These are phyloP conservation scores for Aristolochia contorta DNA, from an alignment of 164 flowering plant genomes.

Conservation along the genomic window DNA sequence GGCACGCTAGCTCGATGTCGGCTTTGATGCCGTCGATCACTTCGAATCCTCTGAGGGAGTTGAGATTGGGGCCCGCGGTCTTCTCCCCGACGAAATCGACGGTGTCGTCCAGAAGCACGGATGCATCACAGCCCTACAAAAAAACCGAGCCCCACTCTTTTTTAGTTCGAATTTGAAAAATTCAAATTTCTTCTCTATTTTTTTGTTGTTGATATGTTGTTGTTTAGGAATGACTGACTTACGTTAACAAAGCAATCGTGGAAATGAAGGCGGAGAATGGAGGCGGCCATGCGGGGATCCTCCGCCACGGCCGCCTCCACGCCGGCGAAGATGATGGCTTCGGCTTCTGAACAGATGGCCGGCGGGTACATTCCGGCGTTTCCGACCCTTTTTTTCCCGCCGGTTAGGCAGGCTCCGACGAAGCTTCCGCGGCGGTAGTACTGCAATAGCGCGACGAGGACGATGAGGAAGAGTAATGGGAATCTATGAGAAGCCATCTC, in stretches of 20 bases:
- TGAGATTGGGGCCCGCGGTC: constrained; percentile 58
- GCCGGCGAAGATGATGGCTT: constrained; percentile 44
- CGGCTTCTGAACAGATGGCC: constrained; percentile 55
- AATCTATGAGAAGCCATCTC: no score
- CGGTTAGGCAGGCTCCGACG: no score
- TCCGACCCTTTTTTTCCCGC: no score
- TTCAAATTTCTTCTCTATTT: no score
- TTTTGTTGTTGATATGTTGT: no score
- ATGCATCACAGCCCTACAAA: constrained; percentile 79
- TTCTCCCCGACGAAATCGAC: constrained; percentile 47
- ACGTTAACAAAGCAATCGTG: constrained; percentile 83
- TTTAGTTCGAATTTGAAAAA: neutral
- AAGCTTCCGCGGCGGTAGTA: no score
- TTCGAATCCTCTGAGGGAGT: constrained; percentile 69
- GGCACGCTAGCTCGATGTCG: constrained; percentile 52
- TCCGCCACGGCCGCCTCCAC: constrained; percentile 37
- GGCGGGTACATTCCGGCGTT: no score
- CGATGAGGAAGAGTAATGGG: no score
- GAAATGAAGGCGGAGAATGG: constrained; percentile 69
- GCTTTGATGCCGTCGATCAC: constrained; percentile 63
- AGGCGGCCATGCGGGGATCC: constrained; percentile 74
- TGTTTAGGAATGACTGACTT: constrained; percentile 6
- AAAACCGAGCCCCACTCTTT: neutral
- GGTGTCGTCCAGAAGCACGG: constrained; percentile 63
- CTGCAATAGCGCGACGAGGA: no score